Evolutionary conservation across 2,329 filamentous ascomycete species (phyloP), one percentile per base, ranked within the genome.

Genomic region (Metarhizium anisopliae): DNA sequence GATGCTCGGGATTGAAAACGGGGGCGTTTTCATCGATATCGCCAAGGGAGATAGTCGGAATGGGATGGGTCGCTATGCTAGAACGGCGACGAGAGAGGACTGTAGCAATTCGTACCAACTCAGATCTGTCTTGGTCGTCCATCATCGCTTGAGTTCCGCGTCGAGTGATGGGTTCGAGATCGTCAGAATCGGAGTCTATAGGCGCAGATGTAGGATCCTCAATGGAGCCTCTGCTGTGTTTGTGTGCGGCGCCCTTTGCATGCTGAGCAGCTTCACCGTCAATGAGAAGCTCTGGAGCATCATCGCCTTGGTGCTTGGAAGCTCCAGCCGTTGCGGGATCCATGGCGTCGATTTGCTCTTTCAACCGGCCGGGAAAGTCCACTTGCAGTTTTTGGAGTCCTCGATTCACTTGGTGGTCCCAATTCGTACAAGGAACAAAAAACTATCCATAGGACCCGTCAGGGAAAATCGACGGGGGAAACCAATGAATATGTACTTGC

Each of bases 91-190:
- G 69, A 1, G 72, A 74, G 1, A 76, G 66, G 2, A 63, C 67
- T 0, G 72, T 74, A 1, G 73, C 74, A 42, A 76, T 70, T 4
- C 66, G 64, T 20, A 71, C 67, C 14, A 76, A 65, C 55, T 76
- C 73, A 2, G 58, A 62, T n/a, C 65, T 64, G 51, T 71, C 69
- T 20, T 61, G 61, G 20, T 67, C 64, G 3, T 70, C 68, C 36
- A 74, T 64, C 14, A 66, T 59, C 10, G 58, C 43, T 3, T 58
- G 56, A 3, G 56, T 56, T 5, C 54, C 53, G 30, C 54, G 51
- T 2, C 57, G 59, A 3, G 55, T 43, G 11, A 58, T 50, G n/a
- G 55, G 52, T 29, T 57, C 56, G 42, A 50, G 40, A 20, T 54
- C 16, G 13, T 56, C 52, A 13, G 50, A 35, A 2, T 54, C 50